These are phyloP conservation scores for Eimeria acervulina DNA, from an alignment of 169 alveolate species.

Conservation along the genomic window DNA sequence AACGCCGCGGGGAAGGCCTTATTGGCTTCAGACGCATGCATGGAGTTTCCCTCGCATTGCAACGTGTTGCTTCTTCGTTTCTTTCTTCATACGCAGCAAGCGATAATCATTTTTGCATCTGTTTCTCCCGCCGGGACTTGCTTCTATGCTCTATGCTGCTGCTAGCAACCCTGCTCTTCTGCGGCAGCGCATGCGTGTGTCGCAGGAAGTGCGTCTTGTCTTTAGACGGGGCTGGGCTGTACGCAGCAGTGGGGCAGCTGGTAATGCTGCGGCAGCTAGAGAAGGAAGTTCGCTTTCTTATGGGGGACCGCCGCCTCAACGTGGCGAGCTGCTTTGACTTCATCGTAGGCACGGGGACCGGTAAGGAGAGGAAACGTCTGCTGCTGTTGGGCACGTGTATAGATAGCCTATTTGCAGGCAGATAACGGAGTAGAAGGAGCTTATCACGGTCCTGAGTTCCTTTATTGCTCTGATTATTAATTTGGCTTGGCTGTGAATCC, in stretches of 20 bases:
- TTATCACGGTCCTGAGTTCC: no score
- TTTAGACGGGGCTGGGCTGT: conserved; percentile 50
- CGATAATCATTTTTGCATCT: background rate
- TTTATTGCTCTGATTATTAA: no score
- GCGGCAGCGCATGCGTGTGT: background rate
- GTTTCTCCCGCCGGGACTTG: background rate
- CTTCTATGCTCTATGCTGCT: background rate
- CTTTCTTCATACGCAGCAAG: no score
- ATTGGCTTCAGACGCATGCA: background rate
- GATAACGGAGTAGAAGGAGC: no score
- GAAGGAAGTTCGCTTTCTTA: conserved; percentile 58
- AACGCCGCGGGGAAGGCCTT: background rate
- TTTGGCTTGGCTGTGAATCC: no score
- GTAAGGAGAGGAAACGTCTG: background rate
- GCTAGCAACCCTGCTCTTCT: background rate
- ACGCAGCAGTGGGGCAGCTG: conserved; percentile 68
- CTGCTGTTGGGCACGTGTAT: no score
- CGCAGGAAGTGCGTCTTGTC: conserved; percentile 63
- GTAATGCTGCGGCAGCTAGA: conserved; percentile 64
- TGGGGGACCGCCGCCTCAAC: conserved; percentile 37
- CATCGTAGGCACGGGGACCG: conserved; percentile 62
- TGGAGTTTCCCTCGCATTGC: no score
- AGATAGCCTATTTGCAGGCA: no score
- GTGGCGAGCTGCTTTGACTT: conserved; percentile 54
- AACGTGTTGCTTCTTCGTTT: no score